A percentile compares a stretch with the other conserved stretches of the same genome.
phyloP scores from a whole-genome alignment of 257 asterid species.

The Coffea canephora region DNA sequence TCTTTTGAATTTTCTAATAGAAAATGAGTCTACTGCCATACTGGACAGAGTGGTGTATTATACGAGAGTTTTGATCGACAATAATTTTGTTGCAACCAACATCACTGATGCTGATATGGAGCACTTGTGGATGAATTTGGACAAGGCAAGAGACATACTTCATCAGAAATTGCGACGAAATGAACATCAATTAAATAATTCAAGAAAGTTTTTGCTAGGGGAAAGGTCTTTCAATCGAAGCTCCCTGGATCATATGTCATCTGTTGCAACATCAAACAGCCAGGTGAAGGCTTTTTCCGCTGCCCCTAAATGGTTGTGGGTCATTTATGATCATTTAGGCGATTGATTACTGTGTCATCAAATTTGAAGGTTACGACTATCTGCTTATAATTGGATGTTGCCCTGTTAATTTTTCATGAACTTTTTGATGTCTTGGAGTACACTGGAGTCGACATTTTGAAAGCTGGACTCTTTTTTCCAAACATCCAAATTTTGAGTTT shows the following conservation, averaged over 20 bases:
- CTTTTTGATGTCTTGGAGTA: not conserved
- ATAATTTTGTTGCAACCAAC: slow-evolving; percentile 29
- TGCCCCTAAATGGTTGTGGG: not conserved
- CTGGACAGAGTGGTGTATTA: slow-evolving; percentile 47
- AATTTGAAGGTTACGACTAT: not conserved
- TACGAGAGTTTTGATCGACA: slow-evolving; percentile 37
- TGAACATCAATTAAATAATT: slow-evolving; percentile 15
- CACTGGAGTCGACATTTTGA: not conserved
- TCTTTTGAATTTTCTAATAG: slow-evolving; percentile 49
- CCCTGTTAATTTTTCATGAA: not conserved
- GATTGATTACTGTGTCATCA: not conserved
- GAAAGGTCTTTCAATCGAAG: slow-evolving; percentile 23
- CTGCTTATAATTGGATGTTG: not conserved
- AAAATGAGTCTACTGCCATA: slow-evolving; percentile 51
- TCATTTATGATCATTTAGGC: not conserved
- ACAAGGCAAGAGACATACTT: slow-evolving; percentile 37
- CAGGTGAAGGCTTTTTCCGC: slow-evolving; percentile 36
- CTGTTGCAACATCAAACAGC: slow-evolving; percentile 22
- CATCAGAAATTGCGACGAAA: slow-evolving; percentile 30
- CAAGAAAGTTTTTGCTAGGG: slow-evolving; percentile 4
- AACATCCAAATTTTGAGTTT: not conserved
- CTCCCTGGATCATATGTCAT: slow-evolving; percentile 22
- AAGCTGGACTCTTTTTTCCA: not conserved
- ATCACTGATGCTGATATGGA: slow-evolving; percentile 45
- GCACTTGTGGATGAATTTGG: slow-evolving; percentile 41